Conservation (phyloP, 2,329 filamentous ascomycete species). For the Pyrenochaeta sp. region DNA sequence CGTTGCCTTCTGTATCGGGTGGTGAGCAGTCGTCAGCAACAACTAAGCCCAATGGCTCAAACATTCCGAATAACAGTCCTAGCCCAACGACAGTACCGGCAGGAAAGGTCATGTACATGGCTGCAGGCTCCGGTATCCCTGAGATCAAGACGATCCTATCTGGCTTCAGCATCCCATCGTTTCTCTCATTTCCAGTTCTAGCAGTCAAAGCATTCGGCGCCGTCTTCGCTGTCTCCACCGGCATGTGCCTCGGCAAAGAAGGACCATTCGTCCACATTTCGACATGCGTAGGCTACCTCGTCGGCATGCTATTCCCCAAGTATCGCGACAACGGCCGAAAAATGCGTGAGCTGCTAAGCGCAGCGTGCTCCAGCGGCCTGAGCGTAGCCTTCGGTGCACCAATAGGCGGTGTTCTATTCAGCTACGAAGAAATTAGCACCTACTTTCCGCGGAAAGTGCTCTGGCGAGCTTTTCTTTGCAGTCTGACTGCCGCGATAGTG, state of each 20-base stretch:
- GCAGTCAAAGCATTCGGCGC: constrained; percentile 67
- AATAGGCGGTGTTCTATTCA: constrained; percentile 68
- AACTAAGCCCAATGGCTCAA: constrained; percentile 1
- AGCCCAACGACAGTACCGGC: constrained; percentile 19
- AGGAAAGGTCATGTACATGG: constrained; percentile 67
- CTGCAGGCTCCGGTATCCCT: constrained; percentile 66
- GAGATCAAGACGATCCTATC: constrained; percentile 70
- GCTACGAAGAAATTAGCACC: constrained; percentile 66
- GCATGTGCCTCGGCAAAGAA: constrained; percentile 70
- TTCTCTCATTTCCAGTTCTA: constrained; percentile 64
- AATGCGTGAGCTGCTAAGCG: constrained; percentile 66
- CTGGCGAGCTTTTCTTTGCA: constrained; percentile 68
- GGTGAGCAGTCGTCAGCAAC: constrained; percentile 28
- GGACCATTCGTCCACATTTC: constrained; percentile 70
- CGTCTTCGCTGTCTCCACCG: constrained; percentile 66
- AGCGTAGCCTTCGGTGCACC: constrained; percentile 70
- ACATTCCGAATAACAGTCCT: constrained; percentile 9
- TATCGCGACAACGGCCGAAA: constrained; percentile 66
- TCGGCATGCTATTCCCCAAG: constrained; percentile 62
- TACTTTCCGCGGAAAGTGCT: constrained; percentile 68
- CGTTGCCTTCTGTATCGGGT: constrained; percentile 55
- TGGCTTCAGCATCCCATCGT: constrained; percentile 67
- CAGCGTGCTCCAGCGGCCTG: constrained; percentile 65
- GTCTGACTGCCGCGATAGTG: constrained; percentile 63
- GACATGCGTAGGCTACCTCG: constrained; percentile 64